Evolutionary conservation across 2,329 filamentous ascomycete species (phyloP), one percentile per base, ranked within the genome.

Genomic region (Fusarium continuum): DNA sequence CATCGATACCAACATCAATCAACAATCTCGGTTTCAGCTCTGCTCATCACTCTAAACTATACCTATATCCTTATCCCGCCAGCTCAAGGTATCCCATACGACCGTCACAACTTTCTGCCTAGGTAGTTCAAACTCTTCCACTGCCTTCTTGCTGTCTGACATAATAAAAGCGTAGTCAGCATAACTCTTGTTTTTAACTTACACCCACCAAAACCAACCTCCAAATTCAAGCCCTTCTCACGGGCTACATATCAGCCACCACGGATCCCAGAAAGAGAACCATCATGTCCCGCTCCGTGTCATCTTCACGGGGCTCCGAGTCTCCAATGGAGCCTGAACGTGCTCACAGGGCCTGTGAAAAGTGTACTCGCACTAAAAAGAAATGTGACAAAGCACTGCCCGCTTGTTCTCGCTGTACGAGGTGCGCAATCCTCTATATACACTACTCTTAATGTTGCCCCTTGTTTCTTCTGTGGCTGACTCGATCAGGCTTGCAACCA

Each of bases 331-430:
- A 73, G 44, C 58, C 64, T 39, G 72, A 72, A 50, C 73, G 74
- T 51, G 74, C 74, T 40, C 75, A 76, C 52, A 68, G 74, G 31
- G 74, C 74, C 22, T 76, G 74, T 67, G 74, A 76, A 61, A 76
- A 76, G 60, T 76, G 74, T 64, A 76, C 74, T 9, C 61, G 74
- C 35, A 76, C 74, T 48, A 76, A 76, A 68, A 76, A 76, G 72
- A 76, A 75, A 59, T 76, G 74, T 55, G 74, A 76, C 66, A 76
- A 76, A 68, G 74, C 72, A 28, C 61, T 76, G 31, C 74, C 74
- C 25, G 62, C 73, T 40, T 76, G 74, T 52, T 75, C 73, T 50
- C 68, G 74, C 31, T 76, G 74, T 56, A 73, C 71, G 22, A 74
- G 74, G 74, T 76, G 57, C 38, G 68, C 48, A 46, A 34, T 6